Base-by-base conservation (phyloP, 805 yeast genomes). In the Blastobotrys chiropterorum region DNA sequence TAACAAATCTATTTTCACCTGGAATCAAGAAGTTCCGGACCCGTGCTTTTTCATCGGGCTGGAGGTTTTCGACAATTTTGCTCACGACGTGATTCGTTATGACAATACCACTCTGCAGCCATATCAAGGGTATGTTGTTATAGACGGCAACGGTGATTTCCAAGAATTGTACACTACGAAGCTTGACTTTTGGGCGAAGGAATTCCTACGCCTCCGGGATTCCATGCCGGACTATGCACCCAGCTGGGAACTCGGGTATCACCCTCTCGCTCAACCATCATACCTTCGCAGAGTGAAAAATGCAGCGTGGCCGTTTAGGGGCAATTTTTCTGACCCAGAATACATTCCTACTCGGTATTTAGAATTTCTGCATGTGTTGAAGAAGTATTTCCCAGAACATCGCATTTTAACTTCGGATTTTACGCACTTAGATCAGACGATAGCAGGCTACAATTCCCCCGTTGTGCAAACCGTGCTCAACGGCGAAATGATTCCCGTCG, bases 1-100 rank as follows among this genome's bases (percentile, higher is more conserved):
- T 62, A 86, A 87, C 68, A 76, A 82, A 62, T 86, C 94, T 31
- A 82, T 88, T 3, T 79, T 88, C 58, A 83, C 83, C 19, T 88
- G 95, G 95, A 71, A 78, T 47, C 70, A 73, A 22, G 62, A 66
- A 1, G 83, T 82, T 3, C 66, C 70, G 3, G 82, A 82, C 41
- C 89, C 87, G 1, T 85, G 94, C 58, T 87, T 80, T 62, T 82
- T 88, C 57, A 73, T 88, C 46, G 95, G 92, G 0, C 68, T 86
- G 51, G 95, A 89, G 62, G 94, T 88, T 5, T 80, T 89, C 65
- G 95, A 88, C 66, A 88, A 87, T 62, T 79, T 89, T 56, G 75
- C 94, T 2, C 96, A 88, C 67, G 96, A 88, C 63, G 78, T 85
- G 22, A 77, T 88, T 2, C 74, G 92, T 38, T 88, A 86, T 63